These are phyloP conservation scores for Dryadomyces quercivorus DNA, from an alignment of 2,329 filamentous ascomycete species.

Conservation along the genomic window DNA sequence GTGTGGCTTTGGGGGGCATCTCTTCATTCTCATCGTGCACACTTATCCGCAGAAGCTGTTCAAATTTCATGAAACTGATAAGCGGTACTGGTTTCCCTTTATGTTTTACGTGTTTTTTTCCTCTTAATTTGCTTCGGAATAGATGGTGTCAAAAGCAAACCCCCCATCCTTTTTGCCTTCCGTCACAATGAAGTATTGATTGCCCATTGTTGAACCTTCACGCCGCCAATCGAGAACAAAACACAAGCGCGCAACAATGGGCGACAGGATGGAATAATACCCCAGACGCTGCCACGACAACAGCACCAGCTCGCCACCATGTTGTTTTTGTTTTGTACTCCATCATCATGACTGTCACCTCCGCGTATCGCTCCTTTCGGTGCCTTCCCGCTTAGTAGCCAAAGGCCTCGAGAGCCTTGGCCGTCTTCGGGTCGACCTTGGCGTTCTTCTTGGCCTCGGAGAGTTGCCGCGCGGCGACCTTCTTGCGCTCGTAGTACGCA, in stretches of 20 bases:
- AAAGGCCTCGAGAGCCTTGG: slow-evolving; percentile 75
- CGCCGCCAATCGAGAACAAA: slow-evolving; percentile 6
- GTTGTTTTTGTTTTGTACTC: not conserved
- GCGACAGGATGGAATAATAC: not conserved
- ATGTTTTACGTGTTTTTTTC: slow-evolving; percentile 5
- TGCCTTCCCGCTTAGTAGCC: slow-evolving; percentile 58
- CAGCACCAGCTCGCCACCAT: not conserved
- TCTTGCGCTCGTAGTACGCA: slow-evolving; percentile 99
- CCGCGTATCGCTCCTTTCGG: not conserved
- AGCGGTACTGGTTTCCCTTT: not conserved
- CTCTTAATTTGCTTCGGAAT: slow-evolving; percentile 3
- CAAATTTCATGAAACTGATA: not conserved
- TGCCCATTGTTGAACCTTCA: slow-evolving; percentile 4
- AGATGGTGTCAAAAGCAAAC: not conserved
- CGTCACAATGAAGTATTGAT: slow-evolving; percentile 8
- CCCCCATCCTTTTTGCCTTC: not conserved
- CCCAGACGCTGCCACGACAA: not conserved
- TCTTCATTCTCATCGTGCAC: too few species aligned
- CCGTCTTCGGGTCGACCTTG: slow-evolving; percentile 74
- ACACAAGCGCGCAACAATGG: slow-evolving; percentile 4
- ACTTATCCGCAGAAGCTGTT: not conserved
- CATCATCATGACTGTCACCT: not conserved
- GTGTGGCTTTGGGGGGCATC: not conserved
- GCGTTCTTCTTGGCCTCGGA: slow-evolving; percentile 88
- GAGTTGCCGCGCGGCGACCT: slow-evolving; percentile 82